phyloP scores from a whole-genome alignment of 192 early-diverging fungal species.

The Coemansia sp. region DNA sequence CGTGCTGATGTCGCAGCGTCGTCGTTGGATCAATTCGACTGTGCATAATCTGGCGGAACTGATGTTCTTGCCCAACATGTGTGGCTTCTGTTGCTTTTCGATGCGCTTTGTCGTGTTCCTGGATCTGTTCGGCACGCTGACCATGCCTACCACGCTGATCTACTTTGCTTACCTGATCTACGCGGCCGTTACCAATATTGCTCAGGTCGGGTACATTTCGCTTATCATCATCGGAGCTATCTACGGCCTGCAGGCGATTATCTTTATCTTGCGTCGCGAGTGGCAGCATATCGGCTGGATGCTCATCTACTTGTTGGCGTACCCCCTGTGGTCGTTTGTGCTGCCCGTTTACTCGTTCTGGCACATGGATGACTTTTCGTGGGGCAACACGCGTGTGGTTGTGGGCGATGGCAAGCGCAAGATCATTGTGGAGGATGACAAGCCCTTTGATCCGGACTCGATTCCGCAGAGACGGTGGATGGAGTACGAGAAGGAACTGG shows the following conservation, averaged over 20 bases:
- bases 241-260: slow-evolving; percentile 88
- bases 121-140: slow-evolving; percentile 85
- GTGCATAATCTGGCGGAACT: slow-evolving; percentile 96
- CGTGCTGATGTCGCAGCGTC: slow-evolving; percentile 89
- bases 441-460: slow-evolving; percentile 81
- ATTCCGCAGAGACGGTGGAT: slow-evolving; percentile 89
- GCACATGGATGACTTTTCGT: slow-evolving; percentile 98
- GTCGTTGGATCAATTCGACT: slow-evolving; percentile 99
- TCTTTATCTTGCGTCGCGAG: slow-evolving; percentile 76
- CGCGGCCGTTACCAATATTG: slow-evolving; percentile 60
- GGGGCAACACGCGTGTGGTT: slow-evolving; percentile 93
- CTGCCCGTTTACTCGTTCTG: slow-evolving; percentile 97
- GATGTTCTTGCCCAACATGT: slow-evolving; percentile 80
- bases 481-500: slow-evolving; percentile 82
- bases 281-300: slow-evolving; percentile 83
- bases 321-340: slow-evolving; percentile 87
- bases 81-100: slow-evolving; percentile 96
- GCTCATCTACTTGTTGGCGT: slow-evolving; percentile 82
- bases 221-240: slow-evolving; percentile 77
- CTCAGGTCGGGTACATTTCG: slow-evolving; percentile 75
- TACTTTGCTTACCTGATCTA: slow-evolving; percentile 84
- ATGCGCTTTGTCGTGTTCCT: slow-evolving; percentile 97
- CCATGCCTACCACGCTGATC: slow-evolving; percentile 77
- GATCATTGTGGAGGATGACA: slow-evolving; percentile 67
- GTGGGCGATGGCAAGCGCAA: slow-evolving; percentile 68